Evolutionary conservation across 345 rosid species (phyloP).

Genomic region (Murraya koenigii): DNA sequence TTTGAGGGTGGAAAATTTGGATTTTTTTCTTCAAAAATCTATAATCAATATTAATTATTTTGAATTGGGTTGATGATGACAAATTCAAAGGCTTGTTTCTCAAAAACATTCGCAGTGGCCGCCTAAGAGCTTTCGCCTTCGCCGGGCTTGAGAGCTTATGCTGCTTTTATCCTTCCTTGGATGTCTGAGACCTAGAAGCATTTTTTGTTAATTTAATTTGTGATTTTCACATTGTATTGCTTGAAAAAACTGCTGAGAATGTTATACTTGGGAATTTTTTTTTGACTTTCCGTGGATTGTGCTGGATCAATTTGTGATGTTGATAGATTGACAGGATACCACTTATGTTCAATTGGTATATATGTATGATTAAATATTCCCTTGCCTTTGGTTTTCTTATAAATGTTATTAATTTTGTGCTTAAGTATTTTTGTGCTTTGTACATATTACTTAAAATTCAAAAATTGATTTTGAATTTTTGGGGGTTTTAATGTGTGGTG

Average conservation of each 20-base stretch:
- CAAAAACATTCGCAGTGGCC: conserved; percentile 82
- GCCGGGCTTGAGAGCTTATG: conserved; percentile 62
- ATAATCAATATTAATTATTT: background rate
- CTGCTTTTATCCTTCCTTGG: conserved; percentile 63
- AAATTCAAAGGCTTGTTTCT: conserved; percentile 6
- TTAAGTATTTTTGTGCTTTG: no score
- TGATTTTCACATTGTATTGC: no score
- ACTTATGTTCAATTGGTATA: no score
- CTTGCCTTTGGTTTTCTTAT: no score
- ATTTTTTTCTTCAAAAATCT: background rate
- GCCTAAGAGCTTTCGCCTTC: conserved; percentile 79
- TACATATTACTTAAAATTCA: no score
- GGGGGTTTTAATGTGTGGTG: no score
- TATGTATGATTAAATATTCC: no score
- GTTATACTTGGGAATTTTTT: no score
- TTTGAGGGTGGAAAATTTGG: conserved; percentile 21
- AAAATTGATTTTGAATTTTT: no score
- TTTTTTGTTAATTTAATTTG: background rate
- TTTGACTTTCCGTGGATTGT: background rate
- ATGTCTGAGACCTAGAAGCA: conserved; percentile 32
- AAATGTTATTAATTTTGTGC: background rate
- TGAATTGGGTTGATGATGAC: background rate
- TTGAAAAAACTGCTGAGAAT: background rate
- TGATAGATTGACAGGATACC: no score
- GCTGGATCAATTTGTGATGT: background rate